These are phyloP conservation scores for Ceriops tagal DNA, from an alignment of 345 rosid genomes.

Conservation along the genomic window DNA sequence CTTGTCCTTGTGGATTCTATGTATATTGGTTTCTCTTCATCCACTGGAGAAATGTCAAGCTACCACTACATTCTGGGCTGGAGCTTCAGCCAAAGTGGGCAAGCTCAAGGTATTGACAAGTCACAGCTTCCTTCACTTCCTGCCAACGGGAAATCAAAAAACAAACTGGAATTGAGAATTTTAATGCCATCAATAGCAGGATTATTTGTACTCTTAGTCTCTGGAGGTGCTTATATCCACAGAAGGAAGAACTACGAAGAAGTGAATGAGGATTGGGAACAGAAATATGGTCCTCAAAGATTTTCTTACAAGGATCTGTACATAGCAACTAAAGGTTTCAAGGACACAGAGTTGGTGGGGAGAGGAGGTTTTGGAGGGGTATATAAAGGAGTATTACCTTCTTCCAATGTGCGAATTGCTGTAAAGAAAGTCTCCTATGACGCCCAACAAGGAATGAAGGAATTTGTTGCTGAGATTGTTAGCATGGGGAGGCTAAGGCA, in stretches of 20 bases:
- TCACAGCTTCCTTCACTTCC: slow-evolving; percentile 8
- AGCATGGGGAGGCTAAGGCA: slow-evolving; percentile 21
- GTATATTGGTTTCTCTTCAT: slow-evolving; percentile 14
- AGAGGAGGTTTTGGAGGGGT: slow-evolving; percentile 19
- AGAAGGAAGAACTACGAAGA: slow-evolving; percentile 12
- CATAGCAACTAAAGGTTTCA: slow-evolving; percentile 18
- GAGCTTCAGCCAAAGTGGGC: slow-evolving; percentile 10
- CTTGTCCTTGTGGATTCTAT: background rate
- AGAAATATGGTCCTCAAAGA: slow-evolving; percentile 22
- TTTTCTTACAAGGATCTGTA: slow-evolving; percentile 12
- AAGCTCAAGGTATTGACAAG: background rate
- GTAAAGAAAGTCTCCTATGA: slow-evolving; percentile 16
- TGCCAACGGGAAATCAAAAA: background rate
- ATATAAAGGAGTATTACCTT: slow-evolving; percentile 14
- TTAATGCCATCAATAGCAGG: background rate
- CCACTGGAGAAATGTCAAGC: background rate
- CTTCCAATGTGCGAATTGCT: slow-evolving; percentile 1
- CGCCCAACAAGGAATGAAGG: slow-evolving; percentile 17
- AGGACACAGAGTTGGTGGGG: slow-evolving; percentile 6
- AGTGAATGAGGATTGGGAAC: slow-evolving; percentile 19
- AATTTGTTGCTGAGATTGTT: slow-evolving; percentile 16
- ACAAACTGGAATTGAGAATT: too few relatives aligned
- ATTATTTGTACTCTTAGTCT: background rate
- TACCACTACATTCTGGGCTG: slow-evolving; percentile 14
- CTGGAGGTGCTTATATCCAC: background rate